These are phyloP conservation scores for Helminthosporium solani DNA, from an alignment of 2,329 filamentous ascomycete species.

Conservation along the genomic window DNA sequence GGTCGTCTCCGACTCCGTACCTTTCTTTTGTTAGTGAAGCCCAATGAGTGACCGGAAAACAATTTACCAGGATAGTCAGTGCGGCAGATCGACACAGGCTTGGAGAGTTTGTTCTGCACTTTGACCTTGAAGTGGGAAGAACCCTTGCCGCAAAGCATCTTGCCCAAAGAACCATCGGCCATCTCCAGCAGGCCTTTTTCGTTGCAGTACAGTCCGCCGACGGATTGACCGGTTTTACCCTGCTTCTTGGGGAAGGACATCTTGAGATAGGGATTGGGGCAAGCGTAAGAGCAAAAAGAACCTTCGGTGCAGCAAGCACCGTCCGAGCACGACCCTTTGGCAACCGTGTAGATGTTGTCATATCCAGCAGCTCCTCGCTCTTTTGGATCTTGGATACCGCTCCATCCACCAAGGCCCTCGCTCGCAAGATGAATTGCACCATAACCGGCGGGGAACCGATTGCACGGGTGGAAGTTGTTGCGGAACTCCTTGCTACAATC, in stretches of 20 bases:
- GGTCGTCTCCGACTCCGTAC: slow-evolving; percentile 81
- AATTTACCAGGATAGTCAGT: slow-evolving; percentile 95
- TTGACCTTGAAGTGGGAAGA: slow-evolving; percentile 63
- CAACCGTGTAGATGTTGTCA: slow-evolving; percentile 63
- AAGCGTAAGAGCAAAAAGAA: slow-evolving; percentile 87
- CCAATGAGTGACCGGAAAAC: too few species aligned
- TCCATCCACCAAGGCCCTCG: slow-evolving; percentile 72
- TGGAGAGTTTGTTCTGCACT: slow-evolving; percentile 71
- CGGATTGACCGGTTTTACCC: slow-evolving; percentile 76
- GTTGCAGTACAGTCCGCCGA: slow-evolving; percentile 85
- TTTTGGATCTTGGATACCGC: slow-evolving; percentile 66
- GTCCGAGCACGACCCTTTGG: slow-evolving; percentile 56
- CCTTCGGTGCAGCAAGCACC: slow-evolving; percentile 62
- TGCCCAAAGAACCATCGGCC: slow-evolving; percentile 51
- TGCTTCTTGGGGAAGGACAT: slow-evolving; percentile 82
- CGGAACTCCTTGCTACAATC: slow-evolving; percentile 72
- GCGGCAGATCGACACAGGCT: slow-evolving; percentile 76
- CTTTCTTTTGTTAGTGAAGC: slow-evolving; percentile 39
- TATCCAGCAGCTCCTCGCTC: slow-evolving; percentile 43
- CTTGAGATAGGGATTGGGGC: slow-evolving; percentile 89
- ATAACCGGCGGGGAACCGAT: slow-evolving; percentile 74
- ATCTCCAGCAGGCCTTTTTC: slow-evolving; percentile 77
- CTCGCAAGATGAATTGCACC: slow-evolving; percentile 72
- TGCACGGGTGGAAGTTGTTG: slow-evolving; percentile 70
- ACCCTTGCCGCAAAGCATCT: slow-evolving; percentile 74